Percentiles rank a stretch among this genome's conserved stretches.
Evolutionary conservation across 176 grass and related monocot genomes (phyloP).

Genomic region (Zoysia pacifica): DNA sequence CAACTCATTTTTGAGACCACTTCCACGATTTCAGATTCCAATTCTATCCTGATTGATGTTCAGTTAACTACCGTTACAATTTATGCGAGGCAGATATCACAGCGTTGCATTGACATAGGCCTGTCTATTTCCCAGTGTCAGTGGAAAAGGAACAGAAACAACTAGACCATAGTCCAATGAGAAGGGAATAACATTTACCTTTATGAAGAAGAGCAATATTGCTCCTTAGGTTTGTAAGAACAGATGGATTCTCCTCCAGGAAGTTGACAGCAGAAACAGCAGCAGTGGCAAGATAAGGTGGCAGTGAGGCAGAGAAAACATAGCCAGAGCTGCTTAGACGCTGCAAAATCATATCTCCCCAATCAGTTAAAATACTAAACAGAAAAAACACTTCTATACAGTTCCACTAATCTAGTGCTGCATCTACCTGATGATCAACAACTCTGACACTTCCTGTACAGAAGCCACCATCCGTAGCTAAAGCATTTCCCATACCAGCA

Average conservation of each 20-base stretch:
- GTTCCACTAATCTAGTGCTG: conserved; percentile 22
- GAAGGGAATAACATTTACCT: conserved; percentile 45
- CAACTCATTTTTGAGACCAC: background rate
- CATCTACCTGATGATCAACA: conserved; percentile 94
- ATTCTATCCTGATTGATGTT: background rate
- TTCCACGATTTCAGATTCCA: background rate
- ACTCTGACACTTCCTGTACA: conserved; percentile 92
- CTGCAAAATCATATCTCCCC: conserved; percentile 50
- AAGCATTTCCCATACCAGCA: conserved; percentile 96
- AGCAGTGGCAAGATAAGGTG: conserved; percentile 88
- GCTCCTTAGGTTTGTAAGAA: conserved; percentile 64
- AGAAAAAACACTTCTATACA: background rate
- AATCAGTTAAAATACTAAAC: conserved; percentile 39
- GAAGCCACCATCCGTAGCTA: conserved; percentile 93
- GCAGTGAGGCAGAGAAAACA: conserved; percentile 95
- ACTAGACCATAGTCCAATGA: conserved; percentile 7
- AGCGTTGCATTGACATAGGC: background rate
- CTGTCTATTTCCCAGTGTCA: conserved; percentile 1
- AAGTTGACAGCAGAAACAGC: conserved; percentile 88
- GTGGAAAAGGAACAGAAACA: conserved; percentile 1
- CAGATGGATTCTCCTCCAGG: conserved; percentile 79
- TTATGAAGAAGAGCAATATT: conserved; percentile 65
- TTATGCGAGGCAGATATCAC: background rate
- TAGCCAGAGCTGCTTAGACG: conserved; percentile 89
- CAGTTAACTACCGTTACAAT: background rate